Conservation (phyloP, 176 grass and related monocot genomes). For the Lolium multiflorum region DNA sequence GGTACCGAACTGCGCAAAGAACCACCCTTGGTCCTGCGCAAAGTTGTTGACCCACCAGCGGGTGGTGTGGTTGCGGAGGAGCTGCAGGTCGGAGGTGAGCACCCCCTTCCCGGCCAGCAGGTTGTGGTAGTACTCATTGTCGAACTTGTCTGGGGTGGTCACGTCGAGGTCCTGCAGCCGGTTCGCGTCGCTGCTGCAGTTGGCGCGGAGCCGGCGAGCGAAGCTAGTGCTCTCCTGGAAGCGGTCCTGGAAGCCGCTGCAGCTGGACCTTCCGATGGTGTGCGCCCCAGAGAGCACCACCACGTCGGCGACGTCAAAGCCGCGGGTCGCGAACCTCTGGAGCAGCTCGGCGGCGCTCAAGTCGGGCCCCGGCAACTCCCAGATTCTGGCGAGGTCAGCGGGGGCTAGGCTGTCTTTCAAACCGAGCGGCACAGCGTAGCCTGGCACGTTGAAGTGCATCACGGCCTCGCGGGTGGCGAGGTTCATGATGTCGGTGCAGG, state of each 20-base stretch:
- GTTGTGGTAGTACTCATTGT: slow-evolving; percentile 47
- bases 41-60: not conserved
- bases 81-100: slow-evolving; percentile 44
- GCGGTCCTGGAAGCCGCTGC: not conserved
- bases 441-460: no score
- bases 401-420: no score
- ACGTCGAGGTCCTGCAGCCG: not conserved
- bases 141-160: slow-evolving; percentile 24
- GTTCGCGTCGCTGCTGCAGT: not conserved
- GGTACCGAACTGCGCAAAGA: slow-evolving; percentile 40
- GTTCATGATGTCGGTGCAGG: slow-evolving; percentile 55
- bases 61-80: not conserved
- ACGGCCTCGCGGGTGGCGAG: slow-evolving; percentile 46
- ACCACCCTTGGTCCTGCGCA: not conserved
- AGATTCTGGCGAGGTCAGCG: not conserved
- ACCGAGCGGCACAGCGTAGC: no score
- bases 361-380: no score
- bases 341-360: no score
- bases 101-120: slow-evolving; percentile 16
- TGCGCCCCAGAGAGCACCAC: no score
- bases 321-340: not conserved
- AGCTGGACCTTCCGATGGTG: not conserved
- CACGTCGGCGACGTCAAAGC: not conserved
- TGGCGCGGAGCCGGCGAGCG: not conserved
- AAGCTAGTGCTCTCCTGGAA: not conserved